Evolutionary conservation across 2,329 filamentous ascomycete species (phyloP).

Genomic region (Calonectria honghensis): DNA sequence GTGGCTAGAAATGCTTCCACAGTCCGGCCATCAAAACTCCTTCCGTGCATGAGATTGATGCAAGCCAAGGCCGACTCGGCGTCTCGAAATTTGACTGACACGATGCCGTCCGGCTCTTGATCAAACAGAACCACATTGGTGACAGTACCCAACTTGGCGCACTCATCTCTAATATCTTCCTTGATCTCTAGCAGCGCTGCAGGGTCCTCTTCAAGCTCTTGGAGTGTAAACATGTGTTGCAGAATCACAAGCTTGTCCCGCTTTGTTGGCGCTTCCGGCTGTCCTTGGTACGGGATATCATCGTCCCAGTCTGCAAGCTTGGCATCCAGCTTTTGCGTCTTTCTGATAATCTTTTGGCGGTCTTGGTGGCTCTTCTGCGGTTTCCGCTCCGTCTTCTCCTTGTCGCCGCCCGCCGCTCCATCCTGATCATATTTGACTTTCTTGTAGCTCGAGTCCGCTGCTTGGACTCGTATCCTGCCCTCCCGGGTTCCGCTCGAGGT

Average conservation of each 20-base stretch:
- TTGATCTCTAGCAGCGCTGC: conserved; percentile 92
- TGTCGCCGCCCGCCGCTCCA: conserved; percentile 46
- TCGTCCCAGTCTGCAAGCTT: conserved; percentile 97
- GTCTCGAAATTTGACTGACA: conserved; percentile 87
- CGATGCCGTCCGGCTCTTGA: conserved; percentile 87
- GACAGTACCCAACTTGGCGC: conserved; percentile 88
- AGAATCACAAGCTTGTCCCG: conserved; percentile 91
- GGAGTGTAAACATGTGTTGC: conserved; percentile 93
- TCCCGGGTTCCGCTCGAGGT: conserved; percentile 68
- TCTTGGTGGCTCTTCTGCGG: conserved; percentile 77
- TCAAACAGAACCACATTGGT: conserved; percentile 96
- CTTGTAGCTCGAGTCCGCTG: conserved; percentile 94
- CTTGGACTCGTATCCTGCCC: conserved; percentile 86
- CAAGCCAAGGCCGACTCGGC: conserved; percentile 83
- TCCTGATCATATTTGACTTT: conserved; percentile 81
- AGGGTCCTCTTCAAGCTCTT: conserved; percentile 90
- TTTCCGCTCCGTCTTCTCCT: conserved; percentile 58
- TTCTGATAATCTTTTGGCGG: conserved; percentile 92
- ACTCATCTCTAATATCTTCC: conserved; percentile 94
- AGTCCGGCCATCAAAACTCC: conserved; percentile 83
- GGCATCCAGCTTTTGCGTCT: conserved; percentile 92
- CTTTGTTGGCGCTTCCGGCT: conserved; percentile 66
- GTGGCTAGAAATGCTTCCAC: conserved; percentile 83
- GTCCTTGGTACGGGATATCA: conserved; percentile 78
- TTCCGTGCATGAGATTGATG: conserved; percentile 84